Conservation (phyloP, 225 moss, liverwort and hornwort genomes). For the Pseudisothecium myosuroides region DNA sequence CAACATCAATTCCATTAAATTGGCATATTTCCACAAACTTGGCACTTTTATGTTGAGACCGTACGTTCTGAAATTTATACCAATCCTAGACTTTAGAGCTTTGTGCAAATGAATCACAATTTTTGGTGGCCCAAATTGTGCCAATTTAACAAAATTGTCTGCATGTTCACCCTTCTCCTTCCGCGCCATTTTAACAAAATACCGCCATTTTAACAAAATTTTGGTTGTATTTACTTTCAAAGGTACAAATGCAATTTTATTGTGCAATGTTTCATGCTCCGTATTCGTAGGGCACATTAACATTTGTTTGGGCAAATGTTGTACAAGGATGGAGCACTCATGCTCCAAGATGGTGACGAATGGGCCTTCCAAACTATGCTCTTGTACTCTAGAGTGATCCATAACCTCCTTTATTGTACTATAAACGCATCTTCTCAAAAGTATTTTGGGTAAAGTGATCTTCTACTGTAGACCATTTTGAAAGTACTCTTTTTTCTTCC, state of each 20-base stretch:
- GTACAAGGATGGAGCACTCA: fast-evolving
- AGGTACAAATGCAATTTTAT: background rate
- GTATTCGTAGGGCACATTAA: background rate
- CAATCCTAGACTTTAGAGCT: too few species aligned
- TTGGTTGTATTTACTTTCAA: background rate
- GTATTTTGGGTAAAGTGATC: background rate
- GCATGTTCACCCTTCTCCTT: too few species aligned
- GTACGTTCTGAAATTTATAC: too few species aligned
- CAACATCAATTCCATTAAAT: too few species aligned
- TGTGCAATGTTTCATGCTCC: background rate
- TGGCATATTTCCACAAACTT: too few species aligned
- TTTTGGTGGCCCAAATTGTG: too few species aligned
- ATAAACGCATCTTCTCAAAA: background rate
- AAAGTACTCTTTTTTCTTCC: background rate
- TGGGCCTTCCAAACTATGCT: background rate
- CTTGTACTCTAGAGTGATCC: background rate
- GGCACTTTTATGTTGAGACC: too few species aligned
- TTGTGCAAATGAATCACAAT: too few species aligned
- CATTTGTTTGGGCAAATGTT: background rate
- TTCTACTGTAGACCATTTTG: background rate
- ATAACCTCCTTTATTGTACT: background rate
- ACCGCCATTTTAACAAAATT: too few species aligned
- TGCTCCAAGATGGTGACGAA: background rate
- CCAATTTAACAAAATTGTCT: too few species aligned
- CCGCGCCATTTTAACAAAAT: too few species aligned